Base-by-base conservation (phyloP, 192 early-diverging fungal species). In the Backusella morwellensis region DNA sequence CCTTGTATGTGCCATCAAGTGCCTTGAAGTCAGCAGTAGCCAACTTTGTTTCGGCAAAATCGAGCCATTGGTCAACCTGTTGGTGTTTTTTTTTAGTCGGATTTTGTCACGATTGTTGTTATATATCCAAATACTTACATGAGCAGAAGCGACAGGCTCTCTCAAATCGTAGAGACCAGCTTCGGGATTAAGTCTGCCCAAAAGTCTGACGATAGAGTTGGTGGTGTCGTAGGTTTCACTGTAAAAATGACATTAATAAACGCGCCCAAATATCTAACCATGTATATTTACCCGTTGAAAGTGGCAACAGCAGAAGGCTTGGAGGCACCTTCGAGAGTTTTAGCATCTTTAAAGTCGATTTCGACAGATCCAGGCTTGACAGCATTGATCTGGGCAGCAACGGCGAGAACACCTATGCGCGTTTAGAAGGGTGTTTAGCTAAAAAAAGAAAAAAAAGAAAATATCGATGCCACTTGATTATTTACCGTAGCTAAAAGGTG, bases 21-120 rank as follows among this genome's bases (percentile, higher is more conserved):
- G 84, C 84, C 86, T 93, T 94, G 84, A 92, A 95, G 72, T 93
- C 91, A 40, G 79, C 77, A 23, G 85, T 76, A 66, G 79, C 78
- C 54, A 96, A 82, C 52, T 89, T 88, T 75, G 86, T 87, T 70
- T 86, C 84, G 19, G 88, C 88, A 89, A 91, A 93, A 81, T 88
- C 88, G 35, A 94, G 77, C 91, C 94, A 97, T 72, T 90, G 87
- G 77, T 90, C 88, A 41, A 90, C 84, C 83, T 87, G 84, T 59
- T 17, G 5, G 9, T 63, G 21, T 34, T 63, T 35, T 41, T 21
- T 50, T 67, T 32, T 35, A 66, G 36, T 3, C 44, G 56, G 35
- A 21, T 3, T 70, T 80, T 21, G 32, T 2, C 32, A 32, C 32
- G 1, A 2, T 32, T 32, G 74, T 32, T 44, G 40, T 63, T 40